These are phyloP conservation scores for Fagopyrum homotropicum DNA, from an alignment of 148 eudicot species.

Conservation along the genomic window DNA sequence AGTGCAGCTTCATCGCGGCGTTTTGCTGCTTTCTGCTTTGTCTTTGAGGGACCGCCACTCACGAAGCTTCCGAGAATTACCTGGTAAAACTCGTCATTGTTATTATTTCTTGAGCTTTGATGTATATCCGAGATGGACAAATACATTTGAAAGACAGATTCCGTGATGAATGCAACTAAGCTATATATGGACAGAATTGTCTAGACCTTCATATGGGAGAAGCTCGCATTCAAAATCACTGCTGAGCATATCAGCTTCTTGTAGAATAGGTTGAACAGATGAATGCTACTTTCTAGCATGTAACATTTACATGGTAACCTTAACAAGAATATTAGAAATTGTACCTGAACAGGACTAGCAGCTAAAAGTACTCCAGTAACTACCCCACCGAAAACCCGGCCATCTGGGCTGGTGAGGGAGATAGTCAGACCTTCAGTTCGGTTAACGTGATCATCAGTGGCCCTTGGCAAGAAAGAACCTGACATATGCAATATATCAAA, in stretches of 20 bases:
- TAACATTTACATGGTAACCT: too few species aligned
- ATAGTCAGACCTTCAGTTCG: slow-evolving; percentile 84
- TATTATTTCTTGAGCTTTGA: background rate
- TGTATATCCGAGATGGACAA: background rate
- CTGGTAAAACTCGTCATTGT: background rate
- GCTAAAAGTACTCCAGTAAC: slow-evolving; percentile 74
- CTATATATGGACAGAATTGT: too few species aligned
- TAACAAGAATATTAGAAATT: background rate
- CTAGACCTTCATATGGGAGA: too few species aligned
- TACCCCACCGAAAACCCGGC: slow-evolving; percentile 84
- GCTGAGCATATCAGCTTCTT: too few species aligned
- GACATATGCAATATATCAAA: slow-evolving; percentile 87
- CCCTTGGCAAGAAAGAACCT: slow-evolving; percentile 77
- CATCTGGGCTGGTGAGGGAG: slow-evolving; percentile 72
- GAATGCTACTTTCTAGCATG: too few species aligned
- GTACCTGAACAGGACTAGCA: slow-evolving; percentile 76
- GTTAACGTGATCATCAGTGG: slow-evolving; percentile 55
- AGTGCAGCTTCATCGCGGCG: background rate
- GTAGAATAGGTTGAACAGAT: too few species aligned
- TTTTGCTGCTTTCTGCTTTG: background rate
- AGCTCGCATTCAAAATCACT: too few species aligned
- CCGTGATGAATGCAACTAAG: too few species aligned
- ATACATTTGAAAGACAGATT: too few species aligned
- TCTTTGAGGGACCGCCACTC: background rate
- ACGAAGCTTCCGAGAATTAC: slow-evolving; percentile 7